Evolutionary conservation across 2,329 filamentous ascomycete genomes (phyloP), one percentile per base, ranked within the genome.

Genomic region (Biscogniauxia mediterranea): DNA sequence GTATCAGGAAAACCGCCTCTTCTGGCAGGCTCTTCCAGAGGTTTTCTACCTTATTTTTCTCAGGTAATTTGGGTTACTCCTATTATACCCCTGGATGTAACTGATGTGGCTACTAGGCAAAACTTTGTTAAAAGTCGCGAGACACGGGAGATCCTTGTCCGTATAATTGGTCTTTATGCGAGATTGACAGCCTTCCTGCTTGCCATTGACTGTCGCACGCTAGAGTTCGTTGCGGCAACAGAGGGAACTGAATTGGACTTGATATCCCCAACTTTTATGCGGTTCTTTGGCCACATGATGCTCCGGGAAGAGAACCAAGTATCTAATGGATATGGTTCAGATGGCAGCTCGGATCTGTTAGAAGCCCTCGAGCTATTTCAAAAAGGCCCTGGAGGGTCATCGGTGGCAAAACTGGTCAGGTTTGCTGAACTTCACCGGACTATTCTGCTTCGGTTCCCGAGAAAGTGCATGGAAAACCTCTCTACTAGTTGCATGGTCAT

Each of bases 21-120:
- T 88, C 64, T 89, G 85, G 85, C 65, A 71, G 32, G 63, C 71
- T 2, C 76, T 88, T 25, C 83, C 85, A 0, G 80, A 82, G 0
- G 66, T 87, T 9, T 75, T 85, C 19, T 77, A 73, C 69, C 70
- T 70, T 8, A 68, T 81, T 21, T 70, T 66, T 38, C 75, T 79
- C 60, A 79, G 76, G 82, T 83, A 75, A 65, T 78, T 70, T 21
- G 15, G 13, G 1, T 52, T 52, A 3, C 50, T 2, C 21, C 9
- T 17, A 6, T 21, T 19, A 28, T 32, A 51, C 21, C 7, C 42
- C 52, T 21, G 11, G 19, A 42, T 26, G 20, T 38, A 50, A 21
- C 62, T 70, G 55, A 69, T 53, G 26, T 46, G 32, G 13, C 64
- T 9, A 60, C 56, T 56, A 72, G 75, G 61, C 59, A 70, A 42